phyloP scores from a whole-genome alignment of 768 basidiomycete genomes.

The Goffeauzyma gilvescens region DNA sequence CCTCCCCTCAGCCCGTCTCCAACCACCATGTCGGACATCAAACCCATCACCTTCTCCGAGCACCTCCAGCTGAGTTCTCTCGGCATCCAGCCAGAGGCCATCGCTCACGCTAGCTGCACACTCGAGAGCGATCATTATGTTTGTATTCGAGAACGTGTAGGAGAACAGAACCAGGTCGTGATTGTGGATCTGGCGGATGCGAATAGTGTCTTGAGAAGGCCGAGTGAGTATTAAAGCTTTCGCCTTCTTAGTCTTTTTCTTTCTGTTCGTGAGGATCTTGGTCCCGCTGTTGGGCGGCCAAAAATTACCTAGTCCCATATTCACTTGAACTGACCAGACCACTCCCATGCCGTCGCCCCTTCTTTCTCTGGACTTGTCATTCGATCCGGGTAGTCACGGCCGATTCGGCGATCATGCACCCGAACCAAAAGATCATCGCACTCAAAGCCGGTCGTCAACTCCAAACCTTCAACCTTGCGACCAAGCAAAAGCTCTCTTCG shows the following conservation, averaged over 20 bases:
- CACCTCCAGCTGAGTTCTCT: constrained; percentile 70
- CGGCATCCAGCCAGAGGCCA: constrained; percentile 87
- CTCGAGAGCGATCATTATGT: constrained; percentile 97
- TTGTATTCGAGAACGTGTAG: constrained; percentile 86
- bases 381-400: constrained; percentile 78
- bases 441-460: constrained; percentile 84
- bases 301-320: too few relatives aligned
- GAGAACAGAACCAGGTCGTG: constrained; percentile 91
- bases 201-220: constrained; percentile 55
- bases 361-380: too few relatives aligned
- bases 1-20: neutral
- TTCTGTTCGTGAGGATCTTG: neutral
- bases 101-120: constrained; percentile 91
- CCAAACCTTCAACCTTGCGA: constrained; percentile 94
- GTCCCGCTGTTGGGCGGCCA: too few relatives aligned
- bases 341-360: too few relatives aligned
- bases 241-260: neutral
- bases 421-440: constrained; percentile 85
- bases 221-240: constrained; percentile 19
- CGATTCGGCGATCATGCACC: constrained; percentile 99
- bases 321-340: neutral
- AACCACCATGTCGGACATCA: constrained; percentile 27
- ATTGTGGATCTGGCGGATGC: constrained; percentile 95
- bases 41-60: constrained; percentile 34
- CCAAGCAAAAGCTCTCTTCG: constrained; percentile 92